Evolutionary conservation across 192 early-diverging fungal genomes (phyloP).

Genomic region (Diversispora epigaea): DNA sequence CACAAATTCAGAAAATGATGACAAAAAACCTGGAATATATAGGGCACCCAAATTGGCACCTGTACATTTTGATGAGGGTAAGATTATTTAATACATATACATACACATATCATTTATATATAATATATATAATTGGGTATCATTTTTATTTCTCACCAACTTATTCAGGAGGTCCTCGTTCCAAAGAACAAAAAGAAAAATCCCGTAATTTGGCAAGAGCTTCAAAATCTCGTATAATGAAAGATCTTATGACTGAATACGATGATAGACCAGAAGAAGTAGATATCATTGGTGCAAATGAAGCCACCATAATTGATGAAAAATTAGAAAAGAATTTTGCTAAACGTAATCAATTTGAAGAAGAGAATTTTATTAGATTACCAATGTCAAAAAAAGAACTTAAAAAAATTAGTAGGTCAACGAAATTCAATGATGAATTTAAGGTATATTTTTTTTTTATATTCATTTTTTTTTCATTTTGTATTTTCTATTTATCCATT

Average conservation of each 20-base stretch:
- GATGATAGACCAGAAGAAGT: slow-evolving; percentile 83
- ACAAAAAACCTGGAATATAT: slow-evolving; percentile 71
- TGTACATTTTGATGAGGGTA: slow-evolving; percentile 79
- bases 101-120: not conserved
- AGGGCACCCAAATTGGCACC: slow-evolving; percentile 82
- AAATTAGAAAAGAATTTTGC: slow-evolving; percentile 57
- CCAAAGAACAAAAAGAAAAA: slow-evolving; percentile 64
- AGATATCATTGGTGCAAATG: slow-evolving; percentile 71
- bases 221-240: slow-evolving; percentile 78
- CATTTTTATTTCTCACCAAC: not conserved
- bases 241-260: slow-evolving; percentile 79
- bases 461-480: slow-evolving; percentile 4
- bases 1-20: slow-evolving; percentile 43
- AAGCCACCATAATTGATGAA: slow-evolving; percentile 57
- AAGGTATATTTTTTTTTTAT: slow-evolving; percentile 47
- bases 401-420: slow-evolving; percentile 53
- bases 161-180: slow-evolving; percentile 29
- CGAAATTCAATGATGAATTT: slow-evolving; percentile 83
- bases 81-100: slow-evolving; percentile 33
- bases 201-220: slow-evolving; percentile 65
- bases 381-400: slow-evolving; percentile 73
- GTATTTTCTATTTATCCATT: not conserved
- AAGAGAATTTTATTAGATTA: slow-evolving; percentile 84
- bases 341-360: slow-evolving; percentile 77
- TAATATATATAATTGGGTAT: not conserved